Base-by-base conservation (phyloP, 2,329 filamentous ascomycete genomes). In the Helicocarpus griseus region DNA sequence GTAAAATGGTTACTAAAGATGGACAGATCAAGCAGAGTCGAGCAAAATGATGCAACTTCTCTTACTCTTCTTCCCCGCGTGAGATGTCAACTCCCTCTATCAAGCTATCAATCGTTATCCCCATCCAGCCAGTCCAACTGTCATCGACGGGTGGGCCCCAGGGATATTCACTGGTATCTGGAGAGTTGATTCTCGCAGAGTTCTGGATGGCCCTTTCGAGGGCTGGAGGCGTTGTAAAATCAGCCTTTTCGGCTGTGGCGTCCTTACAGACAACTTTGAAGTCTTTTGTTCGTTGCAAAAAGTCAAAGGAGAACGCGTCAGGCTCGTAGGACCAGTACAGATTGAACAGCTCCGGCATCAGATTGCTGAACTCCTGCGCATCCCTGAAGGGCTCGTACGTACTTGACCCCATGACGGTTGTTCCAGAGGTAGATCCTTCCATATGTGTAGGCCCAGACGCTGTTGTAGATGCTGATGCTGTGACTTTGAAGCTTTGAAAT, bases 251-350 rank as follows among this genome's bases (percentile, higher is more conserved):
- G n/a, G 9, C 40, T 45, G 49, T 51, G 17, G 49, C 21, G 22
- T 46, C 29, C 40, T 51, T 51, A 29, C 49, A 51, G 41, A 51
- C 49, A 36, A 51, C 39, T 36, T 51, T 38, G 40, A 46, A 51
- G 31, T 38, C 49, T 38, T n/a, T 9, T 39, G 49, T 51, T 29
- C 14, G 35, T 38, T 51, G 49, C 49, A 51, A 26, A 36, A 45
- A 46, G 2, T 45, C 29, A 19, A 51, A 51, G 38, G 49, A 29
- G 41, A 45, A 45, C 11, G 24, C 13, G 22, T 38, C 35, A 28
- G 9, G 5, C 19, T 40, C 11, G 21, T 28, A 28, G 8, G 21
- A 49, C 47, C 47, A 38, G 22, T 49, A 49, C 35, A n/a, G 31
- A 38, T 49, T 24, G 35, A 49, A 49, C 31, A 49, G 47, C 31